Percentiles rank a stretch among this genome's conserved stretches.
These are phyloP conservation scores for Colletotrichum eleusines DNA, from an alignment of 2,329 filamentous ascomycete genomes.

Conservation along the genomic window DNA sequence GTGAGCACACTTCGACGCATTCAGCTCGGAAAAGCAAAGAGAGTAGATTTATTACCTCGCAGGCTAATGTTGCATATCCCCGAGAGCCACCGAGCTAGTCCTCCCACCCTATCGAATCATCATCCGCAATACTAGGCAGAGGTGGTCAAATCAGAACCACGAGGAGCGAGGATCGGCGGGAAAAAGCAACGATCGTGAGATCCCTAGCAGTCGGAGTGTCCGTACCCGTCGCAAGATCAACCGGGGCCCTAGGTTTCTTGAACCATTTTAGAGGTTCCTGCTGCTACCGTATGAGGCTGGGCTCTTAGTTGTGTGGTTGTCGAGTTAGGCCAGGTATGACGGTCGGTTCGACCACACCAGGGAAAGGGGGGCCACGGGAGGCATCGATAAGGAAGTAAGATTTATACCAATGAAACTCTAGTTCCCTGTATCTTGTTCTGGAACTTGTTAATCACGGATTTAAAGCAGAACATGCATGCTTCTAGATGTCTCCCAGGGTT, in stretches of 20 bases:
- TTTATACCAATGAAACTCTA: neutral
- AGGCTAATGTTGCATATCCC: neutral
- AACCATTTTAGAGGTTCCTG: neutral
- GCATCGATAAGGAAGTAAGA: neutral
- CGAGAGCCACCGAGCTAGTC: neutral
- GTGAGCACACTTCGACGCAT: neutral
- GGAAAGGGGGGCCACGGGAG: neutral
- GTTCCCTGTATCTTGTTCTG: neutral
- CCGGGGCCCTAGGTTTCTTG: neutral
- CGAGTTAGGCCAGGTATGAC: neutral
- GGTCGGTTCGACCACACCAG: neutral
- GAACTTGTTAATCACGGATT: too few species aligned
- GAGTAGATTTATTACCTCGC: neutral
- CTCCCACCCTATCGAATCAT: neutral
- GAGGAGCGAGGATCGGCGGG: neutral
- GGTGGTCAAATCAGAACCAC: slow-evolving; percentile 4
- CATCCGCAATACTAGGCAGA: too few species aligned
- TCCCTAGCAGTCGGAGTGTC: neutral
- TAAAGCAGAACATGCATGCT: neutral
- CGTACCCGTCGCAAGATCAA: neutral
- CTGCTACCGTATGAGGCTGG: neutral
- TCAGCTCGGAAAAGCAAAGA: slow-evolving; percentile 6
- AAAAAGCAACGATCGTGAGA: slow-evolving; percentile 28
- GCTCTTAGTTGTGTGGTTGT: neutral
- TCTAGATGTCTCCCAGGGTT: neutral